Base-by-base conservation (phyloP, 148 eudicot genomes). In the Polygonum maritimum region DNA sequence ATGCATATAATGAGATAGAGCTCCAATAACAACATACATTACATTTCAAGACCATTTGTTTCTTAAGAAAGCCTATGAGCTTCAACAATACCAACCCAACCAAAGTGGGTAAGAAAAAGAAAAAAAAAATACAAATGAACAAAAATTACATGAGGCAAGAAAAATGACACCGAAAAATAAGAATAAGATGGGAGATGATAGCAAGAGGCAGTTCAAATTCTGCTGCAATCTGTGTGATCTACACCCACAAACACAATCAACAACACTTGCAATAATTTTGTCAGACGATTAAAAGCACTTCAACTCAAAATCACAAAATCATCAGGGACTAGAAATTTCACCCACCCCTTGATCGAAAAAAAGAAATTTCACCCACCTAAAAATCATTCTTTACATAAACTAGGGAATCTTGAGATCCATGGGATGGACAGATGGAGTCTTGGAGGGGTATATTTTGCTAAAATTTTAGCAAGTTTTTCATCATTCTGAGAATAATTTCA, bases 181-280 rank as follows among this genome's bases (percentile, higher is more conserved):
- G 16, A 2, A 4, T 3, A 62, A 62, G 18, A 2, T 33, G 16
- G 70, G 18, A 31, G 70, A 63, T 63, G 40, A 57, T 21, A 19
- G 65, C 65, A 57, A 57, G 63, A 57, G 63, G 63, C 13, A 31
- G 69, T 31, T 14, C 70, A 63, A 63, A 36, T 67, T 14, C 44
- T 1, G 71, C 71, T 15, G 71, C 71, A 62, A 22, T 11, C 69
- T 62, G 36, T 62, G 38, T 62, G 31, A 26, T 62, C 69, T 26
- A 62, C 69, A 67, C 16, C 71, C 44, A 67, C 71, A 67, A 67
- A 67, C 71, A 67, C 71, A 38, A 60, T 60, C 15, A 67, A 67
- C 71, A 67, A 67, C 71, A 67, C 71, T 67, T 45, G 7, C 41
- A 67, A 67, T 14, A 45, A 67, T 35, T 67, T 15, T 16, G 71